These are phyloP conservation scores for Aquilaria agallochum DNA, from an alignment of 441 rosid species.

Conservation along the genomic window DNA sequence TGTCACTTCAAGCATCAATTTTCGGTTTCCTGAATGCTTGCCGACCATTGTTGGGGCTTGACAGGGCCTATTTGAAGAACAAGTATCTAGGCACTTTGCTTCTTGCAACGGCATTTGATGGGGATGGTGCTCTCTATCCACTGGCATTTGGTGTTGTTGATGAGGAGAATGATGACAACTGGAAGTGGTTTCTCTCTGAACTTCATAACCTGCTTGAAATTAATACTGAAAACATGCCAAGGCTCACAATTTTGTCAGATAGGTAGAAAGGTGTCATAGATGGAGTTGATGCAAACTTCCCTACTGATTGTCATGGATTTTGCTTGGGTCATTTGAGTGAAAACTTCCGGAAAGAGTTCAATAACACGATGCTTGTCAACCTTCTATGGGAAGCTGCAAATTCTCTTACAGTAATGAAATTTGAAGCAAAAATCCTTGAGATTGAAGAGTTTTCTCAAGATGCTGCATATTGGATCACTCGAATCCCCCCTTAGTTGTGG, in stretches of 20 bases:
- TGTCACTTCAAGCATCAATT: slow-evolving; percentile 91
- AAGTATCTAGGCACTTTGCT: slow-evolving; percentile 90
- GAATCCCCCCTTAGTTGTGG: slow-evolving; percentile 91
- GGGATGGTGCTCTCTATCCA: slow-evolving; percentile 92
- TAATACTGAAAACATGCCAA: slow-evolving; percentile 95
- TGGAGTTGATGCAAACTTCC: slow-evolving; percentile 89
- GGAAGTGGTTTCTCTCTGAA: slow-evolving; percentile 99
- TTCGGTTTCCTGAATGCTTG: slow-evolving; percentile 92
- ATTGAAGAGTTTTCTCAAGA: slow-evolving; percentile 92
- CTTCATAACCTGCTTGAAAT: slow-evolving; percentile 88
- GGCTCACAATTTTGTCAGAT: slow-evolving; percentile 93
- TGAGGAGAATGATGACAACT: slow-evolving; percentile 90
- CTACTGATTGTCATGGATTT: slow-evolving; percentile 93
- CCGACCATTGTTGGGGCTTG: slow-evolving; percentile 89
- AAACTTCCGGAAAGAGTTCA: slow-evolving; percentile 91
- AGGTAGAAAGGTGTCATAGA: slow-evolving; percentile 86
- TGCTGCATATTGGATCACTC: slow-evolving; percentile 86
- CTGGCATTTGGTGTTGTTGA: slow-evolving; percentile 92
- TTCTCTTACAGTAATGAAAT: slow-evolving; percentile 84
- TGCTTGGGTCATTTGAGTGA: slow-evolving; percentile 94
- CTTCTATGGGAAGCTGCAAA: slow-evolving; percentile 95
- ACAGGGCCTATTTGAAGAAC: slow-evolving; percentile 77
- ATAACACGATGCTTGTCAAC: slow-evolving; percentile 81
- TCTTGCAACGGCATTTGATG: slow-evolving; percentile 91
- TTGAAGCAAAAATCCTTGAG: slow-evolving; percentile 84